Percentiles rank a stretch among this genome's conserved stretches.
Conservation (phyloP, 345 rosid species). For the Lagerstroemia speciosa region DNA sequence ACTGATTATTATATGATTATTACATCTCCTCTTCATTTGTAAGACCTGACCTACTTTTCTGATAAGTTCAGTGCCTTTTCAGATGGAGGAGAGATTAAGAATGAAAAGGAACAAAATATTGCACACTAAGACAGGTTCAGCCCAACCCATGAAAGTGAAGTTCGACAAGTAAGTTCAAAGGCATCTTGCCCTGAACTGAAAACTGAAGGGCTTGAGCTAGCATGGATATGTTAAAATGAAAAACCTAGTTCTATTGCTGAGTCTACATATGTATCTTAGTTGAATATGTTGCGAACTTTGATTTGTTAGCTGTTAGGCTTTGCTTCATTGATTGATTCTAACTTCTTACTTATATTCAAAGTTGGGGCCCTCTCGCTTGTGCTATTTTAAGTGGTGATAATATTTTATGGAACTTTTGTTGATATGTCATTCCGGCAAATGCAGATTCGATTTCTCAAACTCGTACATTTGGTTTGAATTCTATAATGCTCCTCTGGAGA, state of each 20-base stretch:
- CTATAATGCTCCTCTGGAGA: conserved; percentile 69
- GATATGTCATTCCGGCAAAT: background rate
- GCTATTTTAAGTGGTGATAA: background rate
- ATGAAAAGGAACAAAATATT: conserved; percentile 70
- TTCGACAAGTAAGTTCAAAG: conserved; percentile 69
- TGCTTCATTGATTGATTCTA: background rate
- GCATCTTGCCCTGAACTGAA: background rate
- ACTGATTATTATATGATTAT: too few species aligned
- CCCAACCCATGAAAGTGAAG: conserved; percentile 54
- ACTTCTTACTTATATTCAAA: background rate
- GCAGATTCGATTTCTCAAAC: conserved; percentile 79
- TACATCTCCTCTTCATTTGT: too few species aligned
- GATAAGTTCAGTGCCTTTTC: conserved; percentile 10
- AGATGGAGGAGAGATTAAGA: conserved; percentile 91
- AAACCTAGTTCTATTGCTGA: background rate
- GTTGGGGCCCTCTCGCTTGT: too few species aligned
- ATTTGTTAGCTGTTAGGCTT: background rate
- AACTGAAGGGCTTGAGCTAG: background rate
- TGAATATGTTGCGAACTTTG: background rate
- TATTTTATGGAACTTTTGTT: background rate
- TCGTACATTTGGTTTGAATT: conserved; percentile 93
- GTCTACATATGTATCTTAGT: background rate
- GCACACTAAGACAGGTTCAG: conserved; percentile 79
- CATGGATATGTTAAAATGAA: background rate
- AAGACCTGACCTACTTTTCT: too few species aligned